Evolutionary conservation across 768 basidiomycete species (phyloP), one percentile per base, ranked within the genome.

Genomic region (Mycena metata): DNA sequence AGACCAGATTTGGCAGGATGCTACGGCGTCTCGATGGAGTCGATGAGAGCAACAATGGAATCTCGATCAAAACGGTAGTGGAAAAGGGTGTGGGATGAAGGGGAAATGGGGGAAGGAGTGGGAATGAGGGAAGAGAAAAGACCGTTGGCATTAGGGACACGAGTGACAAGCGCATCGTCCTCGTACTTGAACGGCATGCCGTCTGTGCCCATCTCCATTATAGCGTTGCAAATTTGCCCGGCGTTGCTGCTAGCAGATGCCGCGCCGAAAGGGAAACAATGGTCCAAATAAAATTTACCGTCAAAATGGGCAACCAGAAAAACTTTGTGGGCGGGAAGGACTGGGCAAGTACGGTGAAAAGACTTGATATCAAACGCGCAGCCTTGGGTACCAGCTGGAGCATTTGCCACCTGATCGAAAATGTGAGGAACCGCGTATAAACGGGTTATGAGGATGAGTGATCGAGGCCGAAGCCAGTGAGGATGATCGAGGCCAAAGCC

Each of bases 1-100:
- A 66, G 43, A 23, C 70, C 72, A 43, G 75, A 74, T 16, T 71
- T 70, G 2, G 12, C 54, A 0, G 70, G 63, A 46, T 78, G 76
- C 77, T 78, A 80, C 0, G 77, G 79, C 1, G 75, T 42, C 5
- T 69, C 49, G 8, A 80, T 67, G 0, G 52, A 41, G 4, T 49
- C 56, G 13, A 77, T 74, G 7, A 49, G 58, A 2, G 24, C 49
- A 13, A 74, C 35, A 2, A 68, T 56, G 21, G 49, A 30, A 19
- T 43, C 35, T 26, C 64, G 65, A 43, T 74, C 68, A 64, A 76
- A 74, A 9, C 35, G 41, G 57, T 75, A 76, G 6, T 15, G 33
- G 52, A n/a, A 30, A 5, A 17, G 1, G 15, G 45, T 35, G 0
- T 36, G 19, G 24, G 19, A 1, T 6, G 66, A 76, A 74, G 11